Evolutionary conservation across 371 early-diverging fungal genomes (phyloP).

Genomic region (Apophysomyces sp.): DNA sequence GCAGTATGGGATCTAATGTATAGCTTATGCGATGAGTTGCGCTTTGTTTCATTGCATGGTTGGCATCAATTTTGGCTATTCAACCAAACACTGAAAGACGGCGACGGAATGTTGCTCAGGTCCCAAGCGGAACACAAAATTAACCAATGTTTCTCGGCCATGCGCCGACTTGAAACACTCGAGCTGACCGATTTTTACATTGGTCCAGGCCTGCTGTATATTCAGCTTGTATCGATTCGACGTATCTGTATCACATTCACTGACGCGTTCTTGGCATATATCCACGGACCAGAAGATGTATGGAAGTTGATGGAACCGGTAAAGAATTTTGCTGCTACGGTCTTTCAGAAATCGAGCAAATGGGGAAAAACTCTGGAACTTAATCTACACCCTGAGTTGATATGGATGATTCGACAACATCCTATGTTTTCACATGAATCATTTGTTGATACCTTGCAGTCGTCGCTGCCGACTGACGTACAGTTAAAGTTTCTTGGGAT

Average conservation of each 20-base stretch:
- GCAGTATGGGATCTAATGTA: constrained; percentile 1
- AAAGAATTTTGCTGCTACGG: background rate
- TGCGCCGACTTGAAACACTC: background rate
- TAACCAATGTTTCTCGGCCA: background rate
- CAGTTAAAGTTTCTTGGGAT: background rate
- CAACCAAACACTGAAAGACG: background rate
- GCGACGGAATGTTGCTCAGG: background rate
- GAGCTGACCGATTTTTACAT: background rate
- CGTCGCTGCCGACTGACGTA: background rate
- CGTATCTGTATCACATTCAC: background rate
- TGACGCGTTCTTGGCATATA: background rate
- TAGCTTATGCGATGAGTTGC: background rate
- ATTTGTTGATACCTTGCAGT: background rate
- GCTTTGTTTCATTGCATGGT: background rate
- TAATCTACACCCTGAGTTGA: background rate
- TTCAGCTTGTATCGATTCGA: background rate
- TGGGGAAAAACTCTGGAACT: background rate
- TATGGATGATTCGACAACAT: background rate
- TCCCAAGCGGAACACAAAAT: background rate
- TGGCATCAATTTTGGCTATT: background rate
- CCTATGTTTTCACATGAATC: background rate
- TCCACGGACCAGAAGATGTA: background rate
- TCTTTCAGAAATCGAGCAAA: background rate
- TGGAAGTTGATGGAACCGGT: background rate
- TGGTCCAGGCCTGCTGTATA: background rate